These are phyloP conservation scores for Alternaria viburni DNA, from an alignment of 2,329 filamentous ascomycete species.

Conservation along the genomic window DNA sequence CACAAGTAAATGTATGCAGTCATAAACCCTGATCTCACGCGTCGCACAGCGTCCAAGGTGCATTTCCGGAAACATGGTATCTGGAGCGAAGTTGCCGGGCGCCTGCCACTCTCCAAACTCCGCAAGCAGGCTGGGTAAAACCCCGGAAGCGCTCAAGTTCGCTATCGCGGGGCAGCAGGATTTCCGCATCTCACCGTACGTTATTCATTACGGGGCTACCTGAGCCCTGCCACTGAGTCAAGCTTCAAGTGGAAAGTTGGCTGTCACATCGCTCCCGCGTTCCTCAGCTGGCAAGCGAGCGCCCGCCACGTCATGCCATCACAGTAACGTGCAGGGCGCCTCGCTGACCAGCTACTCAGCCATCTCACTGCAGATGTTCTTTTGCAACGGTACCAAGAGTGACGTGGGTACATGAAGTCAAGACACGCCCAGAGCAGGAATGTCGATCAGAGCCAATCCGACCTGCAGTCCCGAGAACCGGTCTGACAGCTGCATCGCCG, in stretches of 20 bases:
- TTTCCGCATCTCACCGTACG: not conserved
- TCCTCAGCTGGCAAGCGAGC: constrained; percentile 12
- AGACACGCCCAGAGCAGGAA: not conserved
- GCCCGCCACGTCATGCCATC: constrained; percentile 12
- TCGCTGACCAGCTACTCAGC: constrained; percentile 5
- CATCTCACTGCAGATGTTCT: constrained; percentile 2
- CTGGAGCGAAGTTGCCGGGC: constrained; percentile 12
- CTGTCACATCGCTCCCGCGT: not conserved
- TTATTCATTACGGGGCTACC: not conserved
- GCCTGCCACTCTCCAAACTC: constrained; percentile 1
- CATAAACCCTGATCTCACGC: constrained; percentile 2
- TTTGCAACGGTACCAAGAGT: not conserved
- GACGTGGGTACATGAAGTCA: not conserved
- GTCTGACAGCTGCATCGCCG: constrained; percentile 8
- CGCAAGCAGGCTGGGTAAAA: not conserved
- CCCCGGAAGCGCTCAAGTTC: not conserved
- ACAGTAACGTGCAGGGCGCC: constrained; percentile 1
- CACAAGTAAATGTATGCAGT: constrained; percentile 2
- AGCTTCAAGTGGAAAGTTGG: constrained; percentile 2
- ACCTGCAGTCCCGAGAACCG: constrained; percentile 6
- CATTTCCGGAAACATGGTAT: constrained; percentile 22
- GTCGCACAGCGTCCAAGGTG: constrained; percentile 7
- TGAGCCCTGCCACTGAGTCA: constrained; percentile 4
- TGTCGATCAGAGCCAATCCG: constrained; percentile 1
- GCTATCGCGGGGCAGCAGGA: not conserved